Conservation (phyloP, 2,329 filamentous ascomycete genomes). For the Alternaria triticina region DNA sequence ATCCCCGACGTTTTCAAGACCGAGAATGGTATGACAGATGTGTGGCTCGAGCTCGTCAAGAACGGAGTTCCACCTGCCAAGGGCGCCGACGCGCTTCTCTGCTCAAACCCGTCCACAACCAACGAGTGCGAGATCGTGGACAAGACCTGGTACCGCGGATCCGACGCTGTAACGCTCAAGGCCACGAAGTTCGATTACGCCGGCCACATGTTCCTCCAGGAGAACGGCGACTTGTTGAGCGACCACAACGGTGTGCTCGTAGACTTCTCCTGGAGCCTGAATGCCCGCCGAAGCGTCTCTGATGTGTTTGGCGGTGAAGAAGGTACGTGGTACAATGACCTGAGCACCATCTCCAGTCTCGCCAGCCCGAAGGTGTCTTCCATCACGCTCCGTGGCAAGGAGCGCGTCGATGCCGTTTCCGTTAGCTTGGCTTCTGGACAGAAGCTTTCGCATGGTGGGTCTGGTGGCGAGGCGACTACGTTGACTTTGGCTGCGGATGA, state of each 20-base stretch:
- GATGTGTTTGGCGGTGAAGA: conserved; percentile 57
- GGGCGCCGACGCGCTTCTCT: conserved; percentile 50
- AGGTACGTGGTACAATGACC: conserved; percentile 64
- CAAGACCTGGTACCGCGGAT: conserved; percentile 68
- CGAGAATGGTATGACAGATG: conserved; percentile 62
- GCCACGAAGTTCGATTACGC: conserved; percentile 64
- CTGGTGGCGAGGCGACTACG: conserved; percentile 54
- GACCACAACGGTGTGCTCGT: conserved; percentile 71
- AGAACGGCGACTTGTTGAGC: conserved; percentile 63
- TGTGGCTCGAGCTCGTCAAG: conserved; percentile 63
- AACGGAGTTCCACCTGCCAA: conserved; percentile 24
- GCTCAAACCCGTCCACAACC: conserved; percentile 63
- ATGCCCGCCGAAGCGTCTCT: conserved; percentile 32
- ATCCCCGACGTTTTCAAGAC: conserved; percentile 59
- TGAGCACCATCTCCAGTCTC: conserved; percentile 48
- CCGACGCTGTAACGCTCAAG: conserved; percentile 54
- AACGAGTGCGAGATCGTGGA: conserved; percentile 69
- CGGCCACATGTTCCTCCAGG: conserved; percentile 62
- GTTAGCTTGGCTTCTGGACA: conserved; percentile 59
- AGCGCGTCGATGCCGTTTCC: conserved; percentile 60
- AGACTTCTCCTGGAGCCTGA: conserved; percentile 51
- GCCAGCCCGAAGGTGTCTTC: conserved; percentile 45
- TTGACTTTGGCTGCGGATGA: conserved; percentile 58
- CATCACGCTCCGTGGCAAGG: conserved; percentile 56
- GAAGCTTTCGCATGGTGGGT: conserved; percentile 60